Conservation (phyloP, 192 early-diverging fungal genomes). For the Coemansia sp. region DNA sequence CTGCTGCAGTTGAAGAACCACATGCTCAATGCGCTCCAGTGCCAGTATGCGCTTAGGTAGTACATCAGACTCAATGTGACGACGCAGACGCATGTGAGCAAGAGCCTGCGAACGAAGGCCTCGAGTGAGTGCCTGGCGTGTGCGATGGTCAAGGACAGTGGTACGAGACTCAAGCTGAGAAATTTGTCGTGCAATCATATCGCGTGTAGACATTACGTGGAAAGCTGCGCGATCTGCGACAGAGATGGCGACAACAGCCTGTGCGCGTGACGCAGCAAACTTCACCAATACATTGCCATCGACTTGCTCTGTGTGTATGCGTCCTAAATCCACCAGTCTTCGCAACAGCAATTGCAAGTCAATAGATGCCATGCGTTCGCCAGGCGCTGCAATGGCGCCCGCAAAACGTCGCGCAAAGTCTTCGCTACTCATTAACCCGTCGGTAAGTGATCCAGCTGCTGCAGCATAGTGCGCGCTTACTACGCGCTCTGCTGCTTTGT, state of each 20-base stretch:
- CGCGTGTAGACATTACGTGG: slow-evolving; percentile 27
- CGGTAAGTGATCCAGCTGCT: slow-evolving; percentile 18
- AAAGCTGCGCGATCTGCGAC: slow-evolving; percentile 25
- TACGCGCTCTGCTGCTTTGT: slow-evolving; percentile 10
- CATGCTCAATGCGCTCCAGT: slow-evolving; percentile 21
- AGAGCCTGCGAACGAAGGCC: slow-evolving; percentile 21
- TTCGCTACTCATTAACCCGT: slow-evolving; percentile 28
- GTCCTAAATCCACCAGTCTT: slow-evolving; percentile 11
- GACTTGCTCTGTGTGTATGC: slow-evolving; percentile 4
- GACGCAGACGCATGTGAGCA: slow-evolving; percentile 18
- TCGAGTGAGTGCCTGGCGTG: slow-evolving; percentile 8
- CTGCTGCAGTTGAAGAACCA: slow-evolving; percentile 37
- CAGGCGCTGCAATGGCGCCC: neutral
- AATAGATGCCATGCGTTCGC: slow-evolving; percentile 2
- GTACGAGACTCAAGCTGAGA: slow-evolving; percentile 19
- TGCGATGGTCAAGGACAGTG: slow-evolving; percentile 15
- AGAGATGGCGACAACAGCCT: slow-evolving; percentile 11
- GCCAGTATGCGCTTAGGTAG: slow-evolving; percentile 24
- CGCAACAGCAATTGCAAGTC: slow-evolving; percentile 28
- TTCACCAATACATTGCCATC: slow-evolving; percentile 24
- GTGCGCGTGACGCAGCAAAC: slow-evolving; percentile 17
- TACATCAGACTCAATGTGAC: slow-evolving; percentile 19
- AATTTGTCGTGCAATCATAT: slow-evolving; percentile 16
- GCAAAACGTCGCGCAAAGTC: slow-evolving; percentile 24
- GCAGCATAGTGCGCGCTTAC: slow-evolving; percentile 19